Percentiles rank a stretch among this genome's conserved stretches.
phyloP scores from a whole-genome alignment of 1,139 yeast genomes.

The Hemisphaericaspora xylofermentans region DNA sequence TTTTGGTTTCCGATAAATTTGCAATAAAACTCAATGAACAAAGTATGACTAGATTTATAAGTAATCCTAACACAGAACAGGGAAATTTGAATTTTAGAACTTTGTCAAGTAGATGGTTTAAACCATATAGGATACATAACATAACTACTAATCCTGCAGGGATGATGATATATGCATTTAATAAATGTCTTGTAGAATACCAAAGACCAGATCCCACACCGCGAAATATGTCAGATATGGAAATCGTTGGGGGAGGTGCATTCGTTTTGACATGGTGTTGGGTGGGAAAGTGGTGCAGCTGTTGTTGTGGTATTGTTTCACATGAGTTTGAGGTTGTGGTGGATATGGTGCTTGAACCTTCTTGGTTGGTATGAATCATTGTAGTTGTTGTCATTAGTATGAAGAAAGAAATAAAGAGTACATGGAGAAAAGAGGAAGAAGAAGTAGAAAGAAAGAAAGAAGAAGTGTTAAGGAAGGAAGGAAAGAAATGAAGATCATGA shows the following conservation, averaged over 20 bases:
- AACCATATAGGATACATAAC: constrained; percentile 56
- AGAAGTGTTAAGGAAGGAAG: too few species aligned
- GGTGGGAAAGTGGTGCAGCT: background rate
- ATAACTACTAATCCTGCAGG: constrained; percentile 38
- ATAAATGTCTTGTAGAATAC: constrained; percentile 31
- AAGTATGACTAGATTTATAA: constrained; percentile 53
- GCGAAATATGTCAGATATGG: constrained; percentile 4
- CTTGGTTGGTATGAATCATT: background rate
- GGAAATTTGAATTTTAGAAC: constrained; percentile 62
- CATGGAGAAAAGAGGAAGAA: too few species aligned
- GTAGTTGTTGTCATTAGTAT: background rate
- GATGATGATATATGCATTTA: constrained; percentile 34
- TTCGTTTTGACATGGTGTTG: background rate
- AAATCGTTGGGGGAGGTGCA: background rate
- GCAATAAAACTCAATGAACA: constrained; percentile 31
- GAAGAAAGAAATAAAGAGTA: too few species aligned
- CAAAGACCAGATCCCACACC: constrained; percentile 23
- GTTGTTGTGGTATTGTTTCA: background rate
- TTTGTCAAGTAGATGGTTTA: constrained; percentile 51
- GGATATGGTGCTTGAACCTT: background rate
- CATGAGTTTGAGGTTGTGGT: too few species aligned
- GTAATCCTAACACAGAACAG: constrained; percentile 74
- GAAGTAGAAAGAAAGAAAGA: background rate
- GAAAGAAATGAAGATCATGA: background rate
- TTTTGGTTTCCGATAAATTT: constrained; percentile 8